Conservation (phyloP, 2,329 filamentous ascomycete species). For the Talaromyces sp. region DNA sequence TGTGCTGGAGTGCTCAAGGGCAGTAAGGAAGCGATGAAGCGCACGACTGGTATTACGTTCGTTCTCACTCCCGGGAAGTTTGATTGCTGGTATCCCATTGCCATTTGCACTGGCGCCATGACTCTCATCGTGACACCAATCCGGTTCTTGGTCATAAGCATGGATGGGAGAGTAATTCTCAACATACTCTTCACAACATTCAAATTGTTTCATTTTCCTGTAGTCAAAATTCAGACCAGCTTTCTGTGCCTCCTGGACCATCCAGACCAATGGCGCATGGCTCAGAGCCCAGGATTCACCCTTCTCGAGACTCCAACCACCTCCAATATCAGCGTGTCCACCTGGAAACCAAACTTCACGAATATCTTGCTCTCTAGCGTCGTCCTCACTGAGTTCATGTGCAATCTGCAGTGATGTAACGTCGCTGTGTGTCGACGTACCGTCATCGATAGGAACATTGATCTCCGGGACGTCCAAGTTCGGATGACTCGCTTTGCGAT, state of each 20-base stretch:
- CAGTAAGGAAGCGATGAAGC: conserved; percentile 51
- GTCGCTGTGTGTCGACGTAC: conserved; percentile 30
- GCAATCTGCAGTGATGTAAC: conserved; percentile 31
- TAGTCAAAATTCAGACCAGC: conserved; percentile 70
- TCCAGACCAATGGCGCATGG: conserved; percentile 67
- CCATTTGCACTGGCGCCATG: conserved; percentile 12
- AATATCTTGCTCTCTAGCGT: conserved; percentile 62
- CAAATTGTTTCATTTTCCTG: conserved; percentile 64
- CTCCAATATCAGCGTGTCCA: conserved; percentile 74
- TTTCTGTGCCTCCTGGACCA: conserved; percentile 61
- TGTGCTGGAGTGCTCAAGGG: conserved; percentile 57
- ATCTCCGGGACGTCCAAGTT: conserved; percentile 31
- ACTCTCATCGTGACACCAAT: conserved; percentile 15
- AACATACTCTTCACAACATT: conserved; percentile 53
- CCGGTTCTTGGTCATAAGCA: conserved; percentile 15
- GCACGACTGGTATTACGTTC: conserved; percentile 28
- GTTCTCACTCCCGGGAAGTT: conserved; percentile 16
- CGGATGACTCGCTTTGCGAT: conserved; percentile 14
- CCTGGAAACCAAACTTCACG: conserved; percentile 74
- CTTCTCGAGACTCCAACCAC: conserved; percentile 63
- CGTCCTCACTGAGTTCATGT: conserved; percentile 25
- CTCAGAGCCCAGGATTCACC: conserved; percentile 60
- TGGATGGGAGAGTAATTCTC: conserved; percentile 37
- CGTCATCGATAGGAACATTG: conserved; percentile 30
- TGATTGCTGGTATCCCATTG: conserved; percentile 13